These are phyloP conservation scores for Ganoderma resinaceum DNA, from an alignment of 1,284 basidiomycete genomes.

Conservation along the genomic window DNA sequence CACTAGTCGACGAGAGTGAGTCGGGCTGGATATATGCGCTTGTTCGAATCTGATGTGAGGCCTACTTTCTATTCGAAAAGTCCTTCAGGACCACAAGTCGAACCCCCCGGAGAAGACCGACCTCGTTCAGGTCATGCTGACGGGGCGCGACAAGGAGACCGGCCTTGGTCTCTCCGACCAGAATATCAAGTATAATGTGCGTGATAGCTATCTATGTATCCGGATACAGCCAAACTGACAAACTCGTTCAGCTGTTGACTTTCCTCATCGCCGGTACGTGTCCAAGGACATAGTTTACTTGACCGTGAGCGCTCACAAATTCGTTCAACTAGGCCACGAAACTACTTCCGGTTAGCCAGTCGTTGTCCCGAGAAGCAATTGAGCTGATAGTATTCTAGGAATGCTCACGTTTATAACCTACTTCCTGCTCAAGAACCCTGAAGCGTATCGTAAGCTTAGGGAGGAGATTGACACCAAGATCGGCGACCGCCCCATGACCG, in stretches of 20 bases:
- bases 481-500: slow-evolving; percentile 44
- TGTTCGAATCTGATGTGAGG: background rate
- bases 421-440: slow-evolving; percentile 54
- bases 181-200: slow-evolving; percentile 52
- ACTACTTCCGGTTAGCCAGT: slow-evolving; percentile 46
- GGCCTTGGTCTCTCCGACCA: slow-evolving; percentile 49
- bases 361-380: background rate
- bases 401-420: slow-evolving; percentile 49
- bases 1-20: slow-evolving; percentile 48
- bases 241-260: slow-evolving; percentile 47
- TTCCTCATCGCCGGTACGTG: slow-evolving; percentile 55
- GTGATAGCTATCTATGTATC: slow-evolving; percentile 7
- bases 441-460: slow-evolving; percentile 50
- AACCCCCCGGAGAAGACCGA: slow-evolving; percentile 47
- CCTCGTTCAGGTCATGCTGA: slow-evolving; percentile 52
- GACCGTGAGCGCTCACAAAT: background rate
- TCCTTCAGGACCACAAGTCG: slow-evolving; percentile 45
- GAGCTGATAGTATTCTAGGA: slow-evolving; percentile 30
- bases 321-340: slow-evolving; percentile 45
- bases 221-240: background rate
- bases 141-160: slow-evolving; percentile 51
- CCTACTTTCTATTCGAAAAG: slow-evolving; percentile 26
- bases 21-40: background rate
- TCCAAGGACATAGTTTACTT: background rate
- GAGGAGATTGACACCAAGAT: slow-evolving; percentile 54